phyloP scores from a whole-genome alignment of 208 protist genomes.

The Porcisia deanei region DNA sequence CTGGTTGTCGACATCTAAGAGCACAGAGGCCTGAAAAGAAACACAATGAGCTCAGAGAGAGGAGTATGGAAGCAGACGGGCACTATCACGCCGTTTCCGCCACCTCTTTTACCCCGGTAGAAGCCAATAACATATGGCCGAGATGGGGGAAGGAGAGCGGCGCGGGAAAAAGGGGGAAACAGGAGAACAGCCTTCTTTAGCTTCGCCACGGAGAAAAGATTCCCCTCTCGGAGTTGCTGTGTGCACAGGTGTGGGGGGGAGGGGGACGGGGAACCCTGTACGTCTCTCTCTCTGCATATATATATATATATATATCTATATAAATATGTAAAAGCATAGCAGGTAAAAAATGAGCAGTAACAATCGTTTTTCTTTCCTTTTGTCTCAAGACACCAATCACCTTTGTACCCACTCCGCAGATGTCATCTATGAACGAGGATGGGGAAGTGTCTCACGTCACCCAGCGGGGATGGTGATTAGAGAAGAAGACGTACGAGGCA shows the following conservation, averaged over 20 bases:
- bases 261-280: neutral
- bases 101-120: too few relatives aligned
- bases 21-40: too few relatives aligned
- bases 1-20: too few relatives aligned
- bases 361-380: neutral
- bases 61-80: too few relatives aligned
- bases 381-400: neutral
- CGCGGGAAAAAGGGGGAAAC: neutral
- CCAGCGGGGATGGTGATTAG: neutral
- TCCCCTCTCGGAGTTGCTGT: neutral
- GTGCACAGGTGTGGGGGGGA: neutral
- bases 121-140: neutral
- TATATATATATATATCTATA: neutral
- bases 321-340: neutral
- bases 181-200: neutral
- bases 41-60: too few relatives aligned
- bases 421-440: neutral
- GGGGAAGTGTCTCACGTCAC: neutral
- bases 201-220: neutral
- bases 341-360: slow-evolving; percentile 3
- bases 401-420: neutral
- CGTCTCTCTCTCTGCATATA: neutral
- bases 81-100: too few relatives aligned
- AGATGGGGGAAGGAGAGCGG: neutral
- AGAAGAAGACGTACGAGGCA: neutral